Evolutionary conservation across 2,329 filamentous ascomycete species (phyloP).

Genomic region (Westerdykella sp.): DNA sequence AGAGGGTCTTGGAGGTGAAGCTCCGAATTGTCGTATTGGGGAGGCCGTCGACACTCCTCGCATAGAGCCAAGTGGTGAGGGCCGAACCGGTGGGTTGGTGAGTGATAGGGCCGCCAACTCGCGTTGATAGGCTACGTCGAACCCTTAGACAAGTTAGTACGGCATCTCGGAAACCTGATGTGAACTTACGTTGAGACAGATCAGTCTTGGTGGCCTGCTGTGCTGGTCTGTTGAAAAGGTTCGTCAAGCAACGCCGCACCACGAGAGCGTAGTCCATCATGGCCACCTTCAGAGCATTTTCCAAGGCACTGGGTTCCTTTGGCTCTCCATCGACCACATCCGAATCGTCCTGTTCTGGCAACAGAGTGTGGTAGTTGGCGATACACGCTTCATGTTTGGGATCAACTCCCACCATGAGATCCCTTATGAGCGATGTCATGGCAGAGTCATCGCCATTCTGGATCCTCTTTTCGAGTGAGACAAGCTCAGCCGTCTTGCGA

Average conservation of each 20-base stretch:
- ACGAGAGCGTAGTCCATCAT: slow-evolving; percentile 84
- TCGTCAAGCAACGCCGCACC: slow-evolving; percentile 70
- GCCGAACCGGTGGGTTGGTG: slow-evolving; percentile 9
- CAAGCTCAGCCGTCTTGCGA: slow-evolving; percentile 83
- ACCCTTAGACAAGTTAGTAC: slow-evolving; percentile 24
- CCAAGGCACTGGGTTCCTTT: slow-evolving; percentile 50
- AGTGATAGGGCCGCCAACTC: slow-evolving; percentile 41
- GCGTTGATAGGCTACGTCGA: slow-evolving; percentile 41
- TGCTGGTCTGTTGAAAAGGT: slow-evolving; percentile 57
- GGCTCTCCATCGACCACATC: slow-evolving; percentile 34
- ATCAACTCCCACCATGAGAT: slow-evolving; percentile 70
- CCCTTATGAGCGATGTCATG: slow-evolving; percentile 64
- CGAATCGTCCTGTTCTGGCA: slow-evolving; percentile 48
- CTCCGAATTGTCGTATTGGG: background rate
- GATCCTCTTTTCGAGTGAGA: slow-evolving; percentile 66
- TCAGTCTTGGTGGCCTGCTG: slow-evolving; percentile 56
- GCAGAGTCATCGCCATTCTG: slow-evolving; percentile 65
- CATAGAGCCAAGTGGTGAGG: too few relatives aligned
- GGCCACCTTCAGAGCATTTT: slow-evolving; percentile 76
- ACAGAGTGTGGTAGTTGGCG: slow-evolving; percentile 66
- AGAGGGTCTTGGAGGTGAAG: slow-evolving; percentile 20
- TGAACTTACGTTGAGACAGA: slow-evolving; percentile 56
- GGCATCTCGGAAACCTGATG: background rate
- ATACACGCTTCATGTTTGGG: slow-evolving; percentile 69
- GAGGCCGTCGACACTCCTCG: background rate